Base-by-base conservation (phyloP, 2,329 filamentous ascomycete genomes). In the Aspergillus awamori region DNA sequence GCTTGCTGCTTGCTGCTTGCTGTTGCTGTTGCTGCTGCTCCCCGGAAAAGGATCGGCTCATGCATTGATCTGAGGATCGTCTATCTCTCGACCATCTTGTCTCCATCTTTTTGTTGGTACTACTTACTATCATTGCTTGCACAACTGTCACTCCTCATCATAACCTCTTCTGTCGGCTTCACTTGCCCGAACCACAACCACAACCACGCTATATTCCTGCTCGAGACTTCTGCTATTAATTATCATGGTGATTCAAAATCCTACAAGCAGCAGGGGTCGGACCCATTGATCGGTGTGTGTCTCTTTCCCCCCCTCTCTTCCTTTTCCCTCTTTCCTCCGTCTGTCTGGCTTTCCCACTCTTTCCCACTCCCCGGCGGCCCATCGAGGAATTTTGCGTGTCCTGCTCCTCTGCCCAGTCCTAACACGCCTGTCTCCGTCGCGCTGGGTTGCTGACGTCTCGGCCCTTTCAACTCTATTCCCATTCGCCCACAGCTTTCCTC, bases 21-120 rank as follows among this genome's bases (percentile, higher is more conserved):
- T 30, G 30, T 5, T 4, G 30, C 30, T 36, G 20, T 20, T 26
- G 26, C 22, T 54, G 38, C 20, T 43, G 41, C 53, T 45, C 24
- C 39, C 39, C 39, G 8, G 30, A 13, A 11, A 36, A 22, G 30
- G 53, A 56, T 56, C 53, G 53, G 53, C 53, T 56, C 41, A 20
- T 56, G 53, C 53, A 56, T 56, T 45, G 53, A 56, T 56, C 53
- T 24, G 53, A 56, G 17, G 24, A 56, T 56, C 39, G 30, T 53
- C 52, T 33, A 36, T 36, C 30, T 36, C 26, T 8, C 20, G 15
- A 20, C 17, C 17, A 43, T 43, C 17, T 43, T 43, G 28, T 17
- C 17, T 17, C 17, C 17, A 43, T n/a, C 15, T 43, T 43, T 43
- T 17, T 17, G 39, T 36, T 20, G 20, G 20, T 20, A 20, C 20